phyloP scores from a whole-genome alignment of 2,329 filamentous ascomycete genomes.

The Pseudogymnoascus sp. region DNA sequence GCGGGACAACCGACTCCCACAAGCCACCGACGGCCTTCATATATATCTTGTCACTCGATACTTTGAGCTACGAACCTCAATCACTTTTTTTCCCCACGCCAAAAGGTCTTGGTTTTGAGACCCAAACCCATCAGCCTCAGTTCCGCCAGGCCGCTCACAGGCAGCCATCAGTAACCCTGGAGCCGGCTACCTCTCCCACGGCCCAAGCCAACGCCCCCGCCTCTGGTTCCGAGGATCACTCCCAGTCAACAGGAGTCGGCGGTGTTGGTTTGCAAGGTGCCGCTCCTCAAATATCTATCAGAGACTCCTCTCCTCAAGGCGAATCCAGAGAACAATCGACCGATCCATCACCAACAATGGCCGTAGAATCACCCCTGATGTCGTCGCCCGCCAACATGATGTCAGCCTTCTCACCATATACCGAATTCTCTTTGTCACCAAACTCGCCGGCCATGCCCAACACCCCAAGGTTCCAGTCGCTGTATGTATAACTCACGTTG shows the following conservation, averaged over 20 bases:
- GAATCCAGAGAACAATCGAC: neutral
- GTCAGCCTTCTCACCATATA: constrained; percentile 45
- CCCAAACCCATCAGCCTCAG: neutral
- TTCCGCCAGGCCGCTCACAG: constrained; percentile 6
- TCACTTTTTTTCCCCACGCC: neutral
- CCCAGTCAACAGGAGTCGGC: constrained; percentile 5
- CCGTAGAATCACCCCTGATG: constrained; percentile 54
- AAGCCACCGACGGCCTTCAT: constrained; percentile 1
- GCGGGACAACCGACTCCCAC: neutral
- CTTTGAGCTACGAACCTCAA: neutral
- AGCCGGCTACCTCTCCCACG: neutral
- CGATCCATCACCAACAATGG: constrained; percentile 36
- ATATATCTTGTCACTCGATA: neutral
- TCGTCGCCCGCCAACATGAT: constrained; percentile 53
- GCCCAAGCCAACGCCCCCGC: constrained; percentile 8
- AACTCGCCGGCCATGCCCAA: constrained; percentile 40
- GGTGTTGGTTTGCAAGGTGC: constrained; percentile 6
- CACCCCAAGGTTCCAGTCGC: constrained; percentile 41
- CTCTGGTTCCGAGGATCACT: neutral
- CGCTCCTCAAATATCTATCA: constrained; percentile 6
- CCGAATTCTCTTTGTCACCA: constrained; percentile 48
- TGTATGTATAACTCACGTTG: constrained; percentile 35
- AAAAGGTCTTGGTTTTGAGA: neutral
- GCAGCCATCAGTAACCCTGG: neutral
- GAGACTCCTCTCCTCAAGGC: constrained; percentile 4